phyloP scores from a whole-genome alignment of 2,329 filamentous ascomycete species.

The Pseudogymnoascus sp. region DNA sequence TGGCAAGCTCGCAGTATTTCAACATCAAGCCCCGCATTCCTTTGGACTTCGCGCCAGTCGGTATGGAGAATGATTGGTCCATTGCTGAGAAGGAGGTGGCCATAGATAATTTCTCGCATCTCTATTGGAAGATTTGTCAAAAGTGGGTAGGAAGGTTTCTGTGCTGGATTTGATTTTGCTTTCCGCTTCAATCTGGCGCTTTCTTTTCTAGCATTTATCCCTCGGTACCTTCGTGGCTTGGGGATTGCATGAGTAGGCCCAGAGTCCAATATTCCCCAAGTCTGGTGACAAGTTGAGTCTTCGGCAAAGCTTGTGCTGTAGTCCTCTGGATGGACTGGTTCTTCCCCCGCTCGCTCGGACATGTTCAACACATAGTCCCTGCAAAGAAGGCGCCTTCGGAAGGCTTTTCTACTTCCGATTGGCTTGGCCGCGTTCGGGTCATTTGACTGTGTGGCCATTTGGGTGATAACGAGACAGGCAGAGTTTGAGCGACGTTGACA shows the following conservation, averaged over 20 bases:
- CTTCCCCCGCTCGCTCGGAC: neutral
- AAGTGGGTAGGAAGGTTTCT: neutral
- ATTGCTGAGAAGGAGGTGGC: conserved; percentile 16
- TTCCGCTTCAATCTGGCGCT: neutral
- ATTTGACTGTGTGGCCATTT: neutral
- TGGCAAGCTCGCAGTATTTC: conserved; percentile 20
- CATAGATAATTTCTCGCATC: conserved; percentile 22
- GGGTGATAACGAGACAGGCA: neutral
- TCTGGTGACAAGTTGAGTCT: neutral
- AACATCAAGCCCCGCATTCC: conserved; percentile 11
- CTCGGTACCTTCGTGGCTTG: neutral
- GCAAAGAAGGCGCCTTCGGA: neutral
- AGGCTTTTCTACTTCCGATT: neutral
- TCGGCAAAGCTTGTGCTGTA: neutral
- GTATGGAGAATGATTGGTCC: conserved; percentile 21
- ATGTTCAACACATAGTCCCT: neutral
- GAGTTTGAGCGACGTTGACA: neutral
- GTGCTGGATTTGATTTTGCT: neutral
- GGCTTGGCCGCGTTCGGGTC: neutral
- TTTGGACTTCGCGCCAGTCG: conserved; percentile 19
- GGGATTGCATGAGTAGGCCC: neutral
- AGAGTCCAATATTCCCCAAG: neutral
- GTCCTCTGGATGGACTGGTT: neutral
- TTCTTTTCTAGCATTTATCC: neutral
- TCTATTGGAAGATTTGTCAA: conserved; percentile 17